Percentiles rank a stretch among this genome's conserved stretches.
These are phyloP conservation scores for Perkinsus marinus DNA, from an alignment of 169 alveolate genomes.

Conservation along the genomic window DNA sequence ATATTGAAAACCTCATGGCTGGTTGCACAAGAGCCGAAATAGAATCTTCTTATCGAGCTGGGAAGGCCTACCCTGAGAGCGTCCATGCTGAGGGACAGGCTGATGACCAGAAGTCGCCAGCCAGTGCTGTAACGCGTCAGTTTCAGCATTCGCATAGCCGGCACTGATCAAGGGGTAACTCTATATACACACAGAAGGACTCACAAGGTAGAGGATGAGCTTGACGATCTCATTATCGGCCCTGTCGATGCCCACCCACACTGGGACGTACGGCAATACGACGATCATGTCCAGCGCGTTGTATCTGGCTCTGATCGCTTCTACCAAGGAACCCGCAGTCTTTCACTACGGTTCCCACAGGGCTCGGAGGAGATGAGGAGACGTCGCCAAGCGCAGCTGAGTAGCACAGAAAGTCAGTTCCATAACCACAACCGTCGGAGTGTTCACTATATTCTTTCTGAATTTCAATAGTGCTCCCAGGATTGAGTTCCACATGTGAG, in stretches of 20 bases:
- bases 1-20: no score
- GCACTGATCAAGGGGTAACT: no score
- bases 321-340: neutral
- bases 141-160: neutral
- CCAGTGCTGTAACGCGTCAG: neutral
- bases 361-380: neutral
- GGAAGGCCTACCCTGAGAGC: neutral
- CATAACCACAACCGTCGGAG: no score
- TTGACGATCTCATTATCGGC: neutral
- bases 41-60: no score
- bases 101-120: neutral
- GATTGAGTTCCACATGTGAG: no score
- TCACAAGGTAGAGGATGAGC: neutral
- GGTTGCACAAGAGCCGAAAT: no score
- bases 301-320: neutral
- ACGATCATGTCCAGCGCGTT: neutral
- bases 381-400: neutral
- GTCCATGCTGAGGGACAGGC: neutral
- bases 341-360: neutral
- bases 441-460: no score
- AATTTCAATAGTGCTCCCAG: no score
- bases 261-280: neutral
- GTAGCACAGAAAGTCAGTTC: neutral
- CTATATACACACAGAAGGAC: no score
- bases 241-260: neutral